A percentile compares a stretch with the other conserved stretches of the same genome.
phyloP scores from a whole-genome alignment of 352 stramenopile species.

The Phytophthora niederhauseri region DNA sequence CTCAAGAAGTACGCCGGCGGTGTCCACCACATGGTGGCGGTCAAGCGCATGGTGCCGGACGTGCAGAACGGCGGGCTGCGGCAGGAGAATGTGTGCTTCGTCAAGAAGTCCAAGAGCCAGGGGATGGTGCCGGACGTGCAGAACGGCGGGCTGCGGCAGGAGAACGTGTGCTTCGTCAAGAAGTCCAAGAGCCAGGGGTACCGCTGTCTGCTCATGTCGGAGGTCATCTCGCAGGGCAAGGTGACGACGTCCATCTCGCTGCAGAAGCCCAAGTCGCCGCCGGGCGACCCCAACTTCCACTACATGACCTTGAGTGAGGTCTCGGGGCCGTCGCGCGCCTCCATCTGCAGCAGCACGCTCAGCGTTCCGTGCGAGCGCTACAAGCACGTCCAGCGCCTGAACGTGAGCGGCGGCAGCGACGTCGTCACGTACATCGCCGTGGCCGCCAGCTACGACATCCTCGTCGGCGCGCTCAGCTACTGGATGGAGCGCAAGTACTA shows the following conservation, averaged over 20 bases:
- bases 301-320: conserved; percentile 86
- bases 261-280: conserved; percentile 55
- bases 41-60: conserved; percentile 69
- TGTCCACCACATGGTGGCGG: conserved; percentile 82
- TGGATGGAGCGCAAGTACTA: conserved; percentile 77
- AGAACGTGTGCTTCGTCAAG: conserved; percentile 84
- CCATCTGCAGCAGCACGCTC: conserved; percentile 77
- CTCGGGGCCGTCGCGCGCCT: conserved; percentile 56
- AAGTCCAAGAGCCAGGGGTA: conserved; percentile 75
- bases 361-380: conserved; percentile 66
- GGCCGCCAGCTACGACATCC: conserved; percentile 79
- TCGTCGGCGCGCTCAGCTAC: conserved; percentile 70
- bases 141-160: conserved; percentile 60
- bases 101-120: conserved; percentile 76
- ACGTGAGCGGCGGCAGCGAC: conserved; percentile 76
- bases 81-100: conserved; percentile 80
- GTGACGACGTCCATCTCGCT: conserved; percentile 80
- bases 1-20: conserved; percentile 71
- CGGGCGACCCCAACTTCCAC: conserved; percentile 61
- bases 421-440: conserved; percentile 75
- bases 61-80: conserved; percentile 54
- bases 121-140: conserved; percentile 55
- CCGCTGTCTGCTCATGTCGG: conserved; percentile 78
- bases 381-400: conserved; percentile 78
- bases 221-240: conserved; percentile 82